Percentiles rank a stretch among this genome's conserved stretches.
These are phyloP conservation scores for Fonsecaea multimorphosa DNA, from an alignment of 2,329 filamentous ascomycete genomes.

Conservation along the genomic window DNA sequence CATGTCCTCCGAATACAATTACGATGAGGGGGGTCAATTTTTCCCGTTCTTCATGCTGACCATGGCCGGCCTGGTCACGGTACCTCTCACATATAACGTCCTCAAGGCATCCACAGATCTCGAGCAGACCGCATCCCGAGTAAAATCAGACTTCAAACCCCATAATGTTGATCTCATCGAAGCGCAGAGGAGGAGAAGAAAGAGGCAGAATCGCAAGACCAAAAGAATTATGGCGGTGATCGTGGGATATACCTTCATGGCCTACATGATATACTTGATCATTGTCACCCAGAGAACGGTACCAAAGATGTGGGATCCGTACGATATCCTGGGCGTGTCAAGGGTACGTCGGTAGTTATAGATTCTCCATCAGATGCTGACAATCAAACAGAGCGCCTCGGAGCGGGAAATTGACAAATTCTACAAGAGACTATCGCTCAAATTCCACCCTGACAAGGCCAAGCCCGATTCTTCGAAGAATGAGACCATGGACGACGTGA, in stretches of 20 bases:
- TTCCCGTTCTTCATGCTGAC: conserved; percentile 99
- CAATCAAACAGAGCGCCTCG: conserved; percentile 66
- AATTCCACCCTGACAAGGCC: conserved; percentile 91
- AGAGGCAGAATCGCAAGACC: conserved; percentile 84
- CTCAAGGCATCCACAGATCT: conserved; percentile 72
- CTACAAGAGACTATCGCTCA: conserved; percentile 84
- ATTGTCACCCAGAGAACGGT: conserved; percentile 72
- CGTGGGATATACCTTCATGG: conserved; percentile 81
- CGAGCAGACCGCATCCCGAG: conserved; percentile 79
- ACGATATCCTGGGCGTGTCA: conserved; percentile 87
- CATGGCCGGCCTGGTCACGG: conserved; percentile 81
- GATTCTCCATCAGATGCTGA: conserved; percentile 11
- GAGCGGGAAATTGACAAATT: conserved; percentile 92
- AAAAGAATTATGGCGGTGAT: conserved; percentile 81
- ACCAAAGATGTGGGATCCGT: conserved; percentile 92
- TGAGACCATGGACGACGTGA: conserved; percentile 82
- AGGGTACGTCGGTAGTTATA: conserved; percentile 62
- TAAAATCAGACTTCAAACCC: conserved; percentile 80
- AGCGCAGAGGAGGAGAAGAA: conserved; percentile 80
- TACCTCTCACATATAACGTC: conserved; percentile 88
- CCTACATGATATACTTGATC: conserved; percentile 91
- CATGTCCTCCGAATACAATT: conserved; percentile 87
- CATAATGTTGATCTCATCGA: conserved; percentile 84
- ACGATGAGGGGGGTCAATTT: conserved; percentile 97
- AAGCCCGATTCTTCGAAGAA: conserved; percentile 84